These are phyloP conservation scores for Clarireedia monteithiana DNA, from an alignment of 2,329 filamentous ascomycete species.

Conservation along the genomic window DNA sequence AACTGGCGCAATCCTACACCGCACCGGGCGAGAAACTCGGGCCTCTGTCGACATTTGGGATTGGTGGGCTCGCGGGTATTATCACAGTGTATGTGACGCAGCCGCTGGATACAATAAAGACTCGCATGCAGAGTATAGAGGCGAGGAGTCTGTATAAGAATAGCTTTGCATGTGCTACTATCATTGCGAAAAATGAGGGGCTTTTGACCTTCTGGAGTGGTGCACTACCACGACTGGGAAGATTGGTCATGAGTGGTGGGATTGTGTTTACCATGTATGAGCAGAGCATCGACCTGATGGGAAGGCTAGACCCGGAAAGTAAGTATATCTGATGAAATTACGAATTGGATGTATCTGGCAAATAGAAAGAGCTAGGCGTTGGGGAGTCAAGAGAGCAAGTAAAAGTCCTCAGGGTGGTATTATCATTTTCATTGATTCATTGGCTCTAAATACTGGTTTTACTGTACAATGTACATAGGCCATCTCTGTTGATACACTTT, in stretches of 20 bases:
- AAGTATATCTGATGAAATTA: conserved; percentile 52
- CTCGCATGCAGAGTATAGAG: conserved; percentile 94
- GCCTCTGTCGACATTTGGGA: conserved; percentile 77
- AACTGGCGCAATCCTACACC: conserved; percentile 85
- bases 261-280: conserved; percentile 99
- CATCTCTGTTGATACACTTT: background rate
- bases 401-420: background rate
- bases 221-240: conserved; percentile 74
- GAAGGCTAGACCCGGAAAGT: conserved; percentile 71
- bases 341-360: background rate
- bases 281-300: conserved; percentile 87
- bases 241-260: conserved; percentile 84
- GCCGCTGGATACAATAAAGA: conserved; percentile 89
- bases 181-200: conserved; percentile 85
- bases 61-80: conserved; percentile 80
- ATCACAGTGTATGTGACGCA: conserved; percentile 80
- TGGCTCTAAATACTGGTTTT: background rate
- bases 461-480: background rate
- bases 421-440: background rate
- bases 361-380: background rate
- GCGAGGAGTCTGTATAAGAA: conserved; percentile 76
- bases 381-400: background rate
- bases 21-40: conserved; percentile 93
- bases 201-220: conserved; percentile 90
- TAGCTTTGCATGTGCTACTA: conserved; percentile 71